Conservation (phyloP, 2,329 filamentous ascomycete genomes). For the Diplodia scrobiculata region DNA sequence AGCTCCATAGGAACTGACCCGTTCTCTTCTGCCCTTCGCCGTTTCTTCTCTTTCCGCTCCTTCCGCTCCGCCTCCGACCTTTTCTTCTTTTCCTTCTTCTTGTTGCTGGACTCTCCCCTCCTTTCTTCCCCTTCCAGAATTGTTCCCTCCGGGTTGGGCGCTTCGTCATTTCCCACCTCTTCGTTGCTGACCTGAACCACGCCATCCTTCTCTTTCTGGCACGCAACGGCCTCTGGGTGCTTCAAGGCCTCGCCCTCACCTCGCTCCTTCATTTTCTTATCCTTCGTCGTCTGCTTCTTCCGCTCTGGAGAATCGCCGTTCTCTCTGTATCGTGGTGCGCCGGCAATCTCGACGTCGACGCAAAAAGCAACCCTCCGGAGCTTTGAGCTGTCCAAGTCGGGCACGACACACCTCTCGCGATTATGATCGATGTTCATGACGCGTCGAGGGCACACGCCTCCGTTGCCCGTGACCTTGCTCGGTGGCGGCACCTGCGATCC, state of each 20-base stretch:
- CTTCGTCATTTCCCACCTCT: constrained; percentile 48
- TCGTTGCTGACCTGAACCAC: constrained; percentile 40
- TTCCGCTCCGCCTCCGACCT: constrained; percentile 90
- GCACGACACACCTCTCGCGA: constrained; percentile 75
- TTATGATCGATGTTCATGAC: constrained; percentile 82
- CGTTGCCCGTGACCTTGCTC: constrained; percentile 51
- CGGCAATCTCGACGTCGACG: constrained; percentile 95
- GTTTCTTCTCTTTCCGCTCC: constrained; percentile 85
- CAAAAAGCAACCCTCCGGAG: constrained; percentile 89
- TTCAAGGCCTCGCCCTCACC: constrained; percentile 76
- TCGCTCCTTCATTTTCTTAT: constrained; percentile 64
- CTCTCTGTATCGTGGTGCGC: constrained; percentile 71
- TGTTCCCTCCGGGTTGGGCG: constrained; percentile 46
- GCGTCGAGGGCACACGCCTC: constrained; percentile 75
- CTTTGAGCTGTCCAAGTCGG: constrained; percentile 77
- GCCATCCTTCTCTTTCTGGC: constrained; percentile 59
- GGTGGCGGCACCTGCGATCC: constrained; percentile 33
- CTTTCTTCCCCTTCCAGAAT: constrained; percentile 39
- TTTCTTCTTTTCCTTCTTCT: constrained; percentile 94
- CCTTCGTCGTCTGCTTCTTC: constrained; percentile 54
- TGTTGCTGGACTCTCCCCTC: constrained; percentile 52
- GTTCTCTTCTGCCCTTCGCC: constrained; percentile 82
- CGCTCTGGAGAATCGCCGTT: constrained; percentile 58
- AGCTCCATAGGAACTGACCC: constrained; percentile 84
- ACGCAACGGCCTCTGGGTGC: constrained; percentile 58